These are phyloP conservation scores for Candida succiphila DNA, from an alignment of 805 yeast species.

Conservation along the genomic window DNA sequence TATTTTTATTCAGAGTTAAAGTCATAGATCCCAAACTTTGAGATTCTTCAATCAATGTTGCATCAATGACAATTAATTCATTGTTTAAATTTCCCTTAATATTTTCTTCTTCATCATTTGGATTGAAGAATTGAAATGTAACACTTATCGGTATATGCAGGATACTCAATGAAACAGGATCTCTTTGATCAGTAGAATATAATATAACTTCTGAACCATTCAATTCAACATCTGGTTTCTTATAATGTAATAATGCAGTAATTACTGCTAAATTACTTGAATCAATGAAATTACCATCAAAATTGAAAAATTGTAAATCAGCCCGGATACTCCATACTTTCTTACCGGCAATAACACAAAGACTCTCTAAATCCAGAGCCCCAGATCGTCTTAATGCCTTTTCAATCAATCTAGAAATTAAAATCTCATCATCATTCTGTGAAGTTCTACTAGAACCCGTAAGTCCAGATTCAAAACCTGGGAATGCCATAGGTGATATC, in stretches of 20 bases:
- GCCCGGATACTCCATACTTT: constrained; percentile 90
- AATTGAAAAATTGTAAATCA: constrained; percentile 79
- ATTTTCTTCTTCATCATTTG: constrained; percentile 52
- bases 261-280: constrained; percentile 86
- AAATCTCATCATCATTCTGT: constrained; percentile 70
- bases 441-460: constrained; percentile 26
- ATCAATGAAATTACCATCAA: constrained; percentile 90
- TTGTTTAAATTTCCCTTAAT: constrained; percentile 54
- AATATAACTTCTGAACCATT: constrained; percentile 55
- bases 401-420: constrained; percentile 76
- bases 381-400: constrained; percentile 86
- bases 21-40: constrained; percentile 73
- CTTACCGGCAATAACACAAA: constrained; percentile 85
- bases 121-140: constrained; percentile 79
- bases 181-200: constrained; percentile 67
- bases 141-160: constrained; percentile 87
- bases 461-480: constrained; percentile 62
- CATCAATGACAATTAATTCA: constrained; percentile 64
- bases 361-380: constrained; percentile 81
- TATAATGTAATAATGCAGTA: constrained; percentile 74
- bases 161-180: constrained; percentile 78
- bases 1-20: constrained; percentile 78
- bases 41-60: constrained; percentile 67
- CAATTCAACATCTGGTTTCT: constrained; percentile 74
- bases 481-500: constrained; percentile 82